These are phyloP conservation scores for Urochloa ruziziensis DNA, from an alignment of 176 grass and related monocot genomes.

Conservation along the genomic window DNA sequence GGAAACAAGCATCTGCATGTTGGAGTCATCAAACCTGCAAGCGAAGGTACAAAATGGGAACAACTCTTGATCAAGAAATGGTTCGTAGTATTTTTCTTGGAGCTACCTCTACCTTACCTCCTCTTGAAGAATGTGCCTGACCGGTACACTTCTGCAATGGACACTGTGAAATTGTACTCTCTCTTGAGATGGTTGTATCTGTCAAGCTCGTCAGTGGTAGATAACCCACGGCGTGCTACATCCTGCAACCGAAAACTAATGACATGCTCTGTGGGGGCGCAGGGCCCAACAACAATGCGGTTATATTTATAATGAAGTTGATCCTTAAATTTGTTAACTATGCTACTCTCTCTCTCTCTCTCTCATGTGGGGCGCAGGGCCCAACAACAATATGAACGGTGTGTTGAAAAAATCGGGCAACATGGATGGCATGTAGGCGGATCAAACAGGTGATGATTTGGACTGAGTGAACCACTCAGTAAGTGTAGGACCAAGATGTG, in stretches of 20 bases:
- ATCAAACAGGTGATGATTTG: too few relatives aligned
- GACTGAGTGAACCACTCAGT: too few relatives aligned
- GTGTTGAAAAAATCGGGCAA: too few relatives aligned
- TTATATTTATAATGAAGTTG: too few relatives aligned
- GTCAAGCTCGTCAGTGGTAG: background rate
- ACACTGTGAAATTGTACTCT: conserved; percentile 7
- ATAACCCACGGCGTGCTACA: background rate
- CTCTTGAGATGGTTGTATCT: conserved; percentile 10
- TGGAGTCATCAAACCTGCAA: conserved; percentile 36
- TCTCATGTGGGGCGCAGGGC: too few relatives aligned
- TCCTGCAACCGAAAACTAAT: background rate
- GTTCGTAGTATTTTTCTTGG: background rate
- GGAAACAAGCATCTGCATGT: conserved; percentile 25
- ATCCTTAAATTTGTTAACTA: too few relatives aligned
- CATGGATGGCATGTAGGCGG: too few relatives aligned
- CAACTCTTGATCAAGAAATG: background rate
- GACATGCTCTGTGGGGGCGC: background rate
- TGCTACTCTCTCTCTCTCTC: too few relatives aligned
- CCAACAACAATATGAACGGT: too few relatives aligned
- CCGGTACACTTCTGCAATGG: background rate
- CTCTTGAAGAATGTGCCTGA: background rate
- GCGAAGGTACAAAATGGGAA: background rate
- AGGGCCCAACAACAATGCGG: too few relatives aligned
- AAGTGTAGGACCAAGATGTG: background rate
- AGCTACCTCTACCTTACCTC: background rate